These are phyloP conservation scores for Apiosordaria backusii DNA, from an alignment of 495 filamentous ascomycete species.

Conservation along the genomic window DNA sequence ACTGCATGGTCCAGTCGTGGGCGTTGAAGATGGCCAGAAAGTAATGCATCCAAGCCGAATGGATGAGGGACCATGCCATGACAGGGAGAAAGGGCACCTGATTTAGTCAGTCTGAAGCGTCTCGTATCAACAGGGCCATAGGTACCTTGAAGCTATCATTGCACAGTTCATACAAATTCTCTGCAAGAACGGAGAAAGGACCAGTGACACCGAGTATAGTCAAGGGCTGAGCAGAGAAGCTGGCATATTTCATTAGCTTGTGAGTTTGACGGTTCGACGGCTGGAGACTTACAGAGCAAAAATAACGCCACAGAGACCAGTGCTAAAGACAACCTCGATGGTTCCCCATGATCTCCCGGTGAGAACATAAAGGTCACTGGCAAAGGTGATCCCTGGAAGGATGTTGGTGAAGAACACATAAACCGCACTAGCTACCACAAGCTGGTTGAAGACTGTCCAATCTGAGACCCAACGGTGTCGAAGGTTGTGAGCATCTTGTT, in stretches of 20 bases:
- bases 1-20: slow-evolving; percentile 74
- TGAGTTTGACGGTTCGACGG: not conserved
- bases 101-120: not conserved
- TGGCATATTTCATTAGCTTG: slow-evolving; percentile 20
- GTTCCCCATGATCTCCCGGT: slow-evolving; percentile 67
- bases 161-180: slow-evolving; percentile 65
- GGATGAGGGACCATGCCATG: slow-evolving; percentile 73
- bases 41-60: slow-evolving; percentile 68
- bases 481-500: slow-evolving; percentile 56
- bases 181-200: slow-evolving; percentile 68
- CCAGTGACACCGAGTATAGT: slow-evolving; percentile 71
- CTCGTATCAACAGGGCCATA: not conserved
- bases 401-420: slow-evolving; percentile 77
- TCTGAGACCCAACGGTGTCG: slow-evolving; percentile 58
- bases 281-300: slow-evolving; percentile 55
- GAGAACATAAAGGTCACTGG: slow-evolving; percentile 63
- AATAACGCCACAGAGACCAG: slow-evolving; percentile 63
- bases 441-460: slow-evolving; percentile 67
- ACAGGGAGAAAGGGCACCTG: slow-evolving; percentile 63
- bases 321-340: slow-evolving; percentile 69
- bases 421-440: slow-evolving; percentile 66
- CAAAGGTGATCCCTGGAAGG: slow-evolving; percentile 70
- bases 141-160: slow-evolving; percentile 54
- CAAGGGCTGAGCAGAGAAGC: slow-evolving; percentile 65
- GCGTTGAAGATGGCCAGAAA: slow-evolving; percentile 68